These are phyloP conservation scores for Epichloe sp. DNA, from an alignment of 2,329 filamentous ascomycete genomes.

Conservation along the genomic window DNA sequence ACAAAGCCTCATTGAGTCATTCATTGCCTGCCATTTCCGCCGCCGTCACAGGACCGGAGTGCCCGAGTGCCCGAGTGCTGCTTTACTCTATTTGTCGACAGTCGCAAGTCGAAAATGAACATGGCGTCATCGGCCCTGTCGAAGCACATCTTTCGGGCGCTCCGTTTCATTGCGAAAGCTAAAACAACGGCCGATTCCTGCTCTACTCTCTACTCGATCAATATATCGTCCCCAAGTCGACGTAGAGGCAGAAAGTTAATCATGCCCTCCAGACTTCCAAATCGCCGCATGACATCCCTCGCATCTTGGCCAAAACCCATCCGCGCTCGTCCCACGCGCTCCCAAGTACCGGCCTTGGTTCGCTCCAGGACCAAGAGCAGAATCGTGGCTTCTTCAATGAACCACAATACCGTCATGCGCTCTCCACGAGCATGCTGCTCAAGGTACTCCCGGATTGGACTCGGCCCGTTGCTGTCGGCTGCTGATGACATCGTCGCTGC, in stretches of 20 bases:
- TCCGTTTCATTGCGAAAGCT: neutral
- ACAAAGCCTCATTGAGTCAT: neutral
- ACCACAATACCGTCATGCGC: constrained; percentile 24
- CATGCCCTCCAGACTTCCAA: constrained; percentile 18
- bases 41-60: no score
- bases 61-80: no score
- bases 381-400: constrained; percentile 20
- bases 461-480: neutral
- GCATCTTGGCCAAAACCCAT: constrained; percentile 22
- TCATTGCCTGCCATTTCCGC: neutral
- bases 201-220: constrained; percentile 15
- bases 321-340: constrained; percentile 21
- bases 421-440: constrained; percentile 21
- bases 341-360: constrained; percentile 14
- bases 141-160: neutral
- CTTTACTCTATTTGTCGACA: no score
- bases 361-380: constrained; percentile 22
- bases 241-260: constrained; percentile 19
- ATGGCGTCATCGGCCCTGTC: neutral
- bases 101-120: no score
- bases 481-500: neutral
- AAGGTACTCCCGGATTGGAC: constrained; percentile 20
- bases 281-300: constrained; percentile 19
- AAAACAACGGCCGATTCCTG: no score
- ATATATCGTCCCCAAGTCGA: constrained; percentile 19